A percentile compares a stretch with the other conserved stretches of the same genome.
These are phyloP conservation scores for Fonsecaea multimorphosa DNA, from an alignment of 2,329 filamentous ascomycete species.

Conservation along the genomic window DNA sequence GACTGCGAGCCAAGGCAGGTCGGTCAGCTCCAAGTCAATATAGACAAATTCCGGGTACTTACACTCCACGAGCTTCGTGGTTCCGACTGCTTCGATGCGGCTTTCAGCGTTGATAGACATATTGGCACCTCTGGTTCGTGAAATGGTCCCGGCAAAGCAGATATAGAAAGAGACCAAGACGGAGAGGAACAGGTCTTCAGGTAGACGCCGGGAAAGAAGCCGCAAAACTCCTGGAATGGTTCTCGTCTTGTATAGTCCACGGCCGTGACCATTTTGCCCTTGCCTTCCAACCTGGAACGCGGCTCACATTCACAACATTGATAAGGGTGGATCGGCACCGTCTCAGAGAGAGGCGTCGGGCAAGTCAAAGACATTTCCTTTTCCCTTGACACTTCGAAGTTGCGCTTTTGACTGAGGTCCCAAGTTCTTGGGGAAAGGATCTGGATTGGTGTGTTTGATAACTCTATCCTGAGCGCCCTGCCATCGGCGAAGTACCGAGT, in stretches of 20 bases:
- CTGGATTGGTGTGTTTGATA: not conserved
- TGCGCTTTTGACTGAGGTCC: not conserved
- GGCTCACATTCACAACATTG: not conserved
- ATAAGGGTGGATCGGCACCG: not conserved
- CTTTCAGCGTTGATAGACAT: not conserved
- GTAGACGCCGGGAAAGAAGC: too few species aligned
- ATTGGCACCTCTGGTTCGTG: not conserved
- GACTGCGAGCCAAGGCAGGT: not conserved
- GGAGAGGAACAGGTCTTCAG: too few species aligned
- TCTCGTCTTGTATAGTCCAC: not conserved
- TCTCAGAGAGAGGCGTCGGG: not conserved
- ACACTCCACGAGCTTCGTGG: not conserved
- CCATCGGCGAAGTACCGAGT: not conserved
- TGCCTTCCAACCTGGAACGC: not conserved
- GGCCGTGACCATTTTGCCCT: not conserved
- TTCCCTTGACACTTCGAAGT: not conserved
- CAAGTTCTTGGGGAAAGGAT: not conserved
- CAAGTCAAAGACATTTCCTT: not conserved
- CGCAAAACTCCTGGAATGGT: too few species aligned
- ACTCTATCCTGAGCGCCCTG: not conserved
- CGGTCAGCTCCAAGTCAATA: not conserved
- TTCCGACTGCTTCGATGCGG: not conserved
- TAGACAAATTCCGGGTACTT: not conserved
- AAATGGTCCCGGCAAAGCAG: not conserved
- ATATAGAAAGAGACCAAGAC: not conserved